Base-by-base conservation (phyloP, 805 yeast species). In the Metschnikowia orientalis region DNA sequence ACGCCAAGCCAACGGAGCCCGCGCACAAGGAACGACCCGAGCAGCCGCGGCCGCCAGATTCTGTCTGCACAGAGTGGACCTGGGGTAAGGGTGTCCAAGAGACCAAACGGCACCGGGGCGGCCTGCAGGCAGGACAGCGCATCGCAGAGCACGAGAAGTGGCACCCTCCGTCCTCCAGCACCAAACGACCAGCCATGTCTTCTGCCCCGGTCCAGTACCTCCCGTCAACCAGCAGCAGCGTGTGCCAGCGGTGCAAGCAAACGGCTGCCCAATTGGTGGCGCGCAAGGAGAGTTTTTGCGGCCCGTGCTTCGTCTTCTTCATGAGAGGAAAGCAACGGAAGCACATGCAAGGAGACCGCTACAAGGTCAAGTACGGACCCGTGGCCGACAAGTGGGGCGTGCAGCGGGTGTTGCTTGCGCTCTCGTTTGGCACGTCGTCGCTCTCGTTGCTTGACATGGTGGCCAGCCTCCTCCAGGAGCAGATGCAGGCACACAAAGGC, bases 281-380 rank as follows among this genome's bases (percentile, higher is more conserved):
- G 2, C 57, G 94, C 31, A 78, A 78, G 40, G 90, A 83, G 49
- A 51, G 61, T 11, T 81, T 81, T 38, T 84, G 94, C 57, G 57
- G 63, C 38, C 37, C 38, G 17, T 89, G 97, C 56, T 90, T 86
- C 47, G 51, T 72, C 13, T 69, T 78, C 38, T 89, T 86, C 52
- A 67, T 89, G 22, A 69, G 81, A 37, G 79, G 85, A 15, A 89
- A 89, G 54, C 88, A 85, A 56, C 68, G 95, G 41, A 83, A 81
- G 50, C 82, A 72, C 50, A 77, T 90, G 87, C 67, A 63, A 53
- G 74, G 71, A 42, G 88, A 83, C 9, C 74, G 69, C 34, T 88
- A 73, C 59, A 83, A 85, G 50, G 89, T 83, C 14, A 73, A 79
- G 47, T 87, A 63, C 47, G 76, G 75, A 9, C 57, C 59, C 1